Percentiles rank a stretch among this genome's conserved stretches.
phyloP scores from a whole-genome alignment of 2,329 filamentous ascomycete species.

The Hymenotorrendiella dingleyae region DNA sequence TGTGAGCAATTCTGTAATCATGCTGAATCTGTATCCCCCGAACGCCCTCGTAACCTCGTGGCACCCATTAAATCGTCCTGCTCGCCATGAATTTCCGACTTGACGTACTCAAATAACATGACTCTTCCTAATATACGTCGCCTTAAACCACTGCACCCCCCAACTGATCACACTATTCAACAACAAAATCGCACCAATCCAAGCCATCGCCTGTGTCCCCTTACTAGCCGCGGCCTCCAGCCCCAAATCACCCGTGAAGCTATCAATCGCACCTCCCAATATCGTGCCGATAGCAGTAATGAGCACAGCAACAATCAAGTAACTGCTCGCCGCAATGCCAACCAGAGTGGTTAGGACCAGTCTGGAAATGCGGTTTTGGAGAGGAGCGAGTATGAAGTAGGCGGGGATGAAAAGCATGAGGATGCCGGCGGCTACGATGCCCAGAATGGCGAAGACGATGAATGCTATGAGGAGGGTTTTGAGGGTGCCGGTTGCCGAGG shows the following conservation, averaged over 20 bases:
- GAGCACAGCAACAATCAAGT: not conserved
- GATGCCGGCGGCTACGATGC: slow-evolving; percentile 9
- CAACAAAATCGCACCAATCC: slow-evolving; percentile 13
- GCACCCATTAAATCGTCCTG: no score
- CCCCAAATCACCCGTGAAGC: slow-evolving; percentile 10
- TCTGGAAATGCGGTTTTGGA: slow-evolving; percentile 3
- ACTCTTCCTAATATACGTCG: slow-evolving; percentile 7
- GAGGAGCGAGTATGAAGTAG: slow-evolving; percentile 6
- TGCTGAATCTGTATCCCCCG: no score
- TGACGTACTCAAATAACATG: no score
- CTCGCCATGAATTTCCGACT: no score
- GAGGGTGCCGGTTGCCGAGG: not conserved
- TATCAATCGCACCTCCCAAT: not conserved
- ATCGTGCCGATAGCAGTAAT: slow-evolving; percentile 5
- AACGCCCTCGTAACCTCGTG: no score
- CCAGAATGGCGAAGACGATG: slow-evolving; percentile 14
- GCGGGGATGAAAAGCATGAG: slow-evolving; percentile 13
- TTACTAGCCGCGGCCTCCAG: slow-evolving; percentile 6
- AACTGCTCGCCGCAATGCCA: not conserved
- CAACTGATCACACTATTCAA: slow-evolving; percentile 2
- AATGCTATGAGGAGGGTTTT: slow-evolving; percentile 5
- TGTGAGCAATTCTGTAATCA: no score
- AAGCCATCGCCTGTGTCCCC: slow-evolving; percentile 6
- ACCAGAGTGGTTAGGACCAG: slow-evolving; percentile 1
- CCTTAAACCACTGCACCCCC: slow-evolving; percentile 9